These are phyloP conservation scores for Kockiozyma suomiensis DNA, from an alignment of 805 yeast species.

Conservation along the genomic window DNA sequence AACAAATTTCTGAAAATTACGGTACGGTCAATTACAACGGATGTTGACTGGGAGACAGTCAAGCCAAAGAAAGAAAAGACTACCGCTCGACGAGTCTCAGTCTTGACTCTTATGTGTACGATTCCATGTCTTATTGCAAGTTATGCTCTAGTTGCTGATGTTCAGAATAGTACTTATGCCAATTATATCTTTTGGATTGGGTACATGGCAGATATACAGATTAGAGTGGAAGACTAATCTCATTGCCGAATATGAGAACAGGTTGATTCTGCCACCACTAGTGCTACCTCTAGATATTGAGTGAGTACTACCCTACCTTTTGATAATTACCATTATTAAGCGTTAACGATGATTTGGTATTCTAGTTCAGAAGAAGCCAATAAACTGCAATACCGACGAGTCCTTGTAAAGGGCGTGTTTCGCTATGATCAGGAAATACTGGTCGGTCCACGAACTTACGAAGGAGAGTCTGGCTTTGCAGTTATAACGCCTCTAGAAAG, in stretches of 20 bases:
- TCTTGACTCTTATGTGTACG: slow-evolving; percentile 22
- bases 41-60: slow-evolving; percentile 84
- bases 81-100: slow-evolving; percentile 2
- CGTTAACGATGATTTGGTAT: too few species aligned
- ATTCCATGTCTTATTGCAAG: neutral
- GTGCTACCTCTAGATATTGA: slow-evolving; percentile 58
- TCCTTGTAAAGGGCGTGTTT: slow-evolving; percentile 73
- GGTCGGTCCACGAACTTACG: slow-evolving; percentile 83
- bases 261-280: slow-evolving; percentile 70
- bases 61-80: slow-evolving; percentile 46
- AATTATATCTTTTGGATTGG: slow-evolving; percentile 77
- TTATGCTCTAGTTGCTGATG: neutral
- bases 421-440: slow-evolving; percentile 85
- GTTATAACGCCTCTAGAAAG: slow-evolving; percentile 82
- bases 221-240: slow-evolving; percentile 85
- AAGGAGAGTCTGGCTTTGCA: slow-evolving; percentile 74
- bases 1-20: neutral
- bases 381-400: slow-evolving; percentile 81
- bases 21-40: slow-evolving; percentile 51
- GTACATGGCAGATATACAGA: slow-evolving; percentile 90
- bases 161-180: slow-evolving; percentile 68
- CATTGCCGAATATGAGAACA: slow-evolving; percentile 79
- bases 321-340: too few species aligned
- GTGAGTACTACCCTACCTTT: too few species aligned
- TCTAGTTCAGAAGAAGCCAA: slow-evolving; percentile 61